Evolutionary conservation across 2,329 filamentous ascomycete species (phyloP).

Genomic region (Chaetomium strumarium): DNA sequence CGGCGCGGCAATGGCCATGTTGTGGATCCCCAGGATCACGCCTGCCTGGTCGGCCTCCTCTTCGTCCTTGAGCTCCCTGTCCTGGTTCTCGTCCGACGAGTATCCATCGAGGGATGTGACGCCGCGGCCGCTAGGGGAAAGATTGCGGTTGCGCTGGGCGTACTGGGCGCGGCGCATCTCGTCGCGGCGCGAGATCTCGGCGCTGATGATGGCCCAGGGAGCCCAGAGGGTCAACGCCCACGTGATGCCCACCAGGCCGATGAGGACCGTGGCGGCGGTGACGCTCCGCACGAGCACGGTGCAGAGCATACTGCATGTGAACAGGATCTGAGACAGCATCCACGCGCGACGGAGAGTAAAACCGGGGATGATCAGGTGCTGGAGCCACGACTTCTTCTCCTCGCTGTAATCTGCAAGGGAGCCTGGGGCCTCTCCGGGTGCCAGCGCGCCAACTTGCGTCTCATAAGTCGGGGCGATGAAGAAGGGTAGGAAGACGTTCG

Average conservation of each 20-base stretch:
- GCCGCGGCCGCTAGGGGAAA: conserved; percentile 10
- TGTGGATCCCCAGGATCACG: conserved; percentile 90
- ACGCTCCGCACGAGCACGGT: conserved; percentile 73
- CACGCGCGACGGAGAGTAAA: conserved; percentile 85
- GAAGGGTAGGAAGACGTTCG: conserved; percentile 79
- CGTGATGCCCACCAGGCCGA: conserved; percentile 78
- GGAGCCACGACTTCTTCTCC: conserved; percentile 42
- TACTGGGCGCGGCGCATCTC: conserved; percentile 42
- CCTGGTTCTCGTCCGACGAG: conserved; percentile 26
- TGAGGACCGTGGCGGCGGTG: conserved; percentile 65
- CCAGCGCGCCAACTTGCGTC: conserved; percentile 31
- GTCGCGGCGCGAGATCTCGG: conserved; percentile 81
- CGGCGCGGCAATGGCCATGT: conserved; percentile 86
- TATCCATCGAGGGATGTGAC: conserved; percentile 25
- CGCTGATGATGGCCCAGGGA: conserved; percentile 89
- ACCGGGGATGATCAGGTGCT: conserved; percentile 67
- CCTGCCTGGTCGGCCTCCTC: conserved; percentile 66
- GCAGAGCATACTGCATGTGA: conserved; percentile 72
- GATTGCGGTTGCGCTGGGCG: conserved; percentile 21
- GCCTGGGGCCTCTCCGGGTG: conserved; percentile 29
- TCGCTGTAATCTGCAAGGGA: conserved; percentile 30
- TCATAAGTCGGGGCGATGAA: conserved; percentile 79
- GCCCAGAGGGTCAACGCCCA: conserved; percentile 95
- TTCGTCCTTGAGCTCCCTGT: conserved; percentile 28
- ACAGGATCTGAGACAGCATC: conserved; percentile 80